Conservation (phyloP, 345 rosid genomes). For the Moringa oleifera region DNA sequence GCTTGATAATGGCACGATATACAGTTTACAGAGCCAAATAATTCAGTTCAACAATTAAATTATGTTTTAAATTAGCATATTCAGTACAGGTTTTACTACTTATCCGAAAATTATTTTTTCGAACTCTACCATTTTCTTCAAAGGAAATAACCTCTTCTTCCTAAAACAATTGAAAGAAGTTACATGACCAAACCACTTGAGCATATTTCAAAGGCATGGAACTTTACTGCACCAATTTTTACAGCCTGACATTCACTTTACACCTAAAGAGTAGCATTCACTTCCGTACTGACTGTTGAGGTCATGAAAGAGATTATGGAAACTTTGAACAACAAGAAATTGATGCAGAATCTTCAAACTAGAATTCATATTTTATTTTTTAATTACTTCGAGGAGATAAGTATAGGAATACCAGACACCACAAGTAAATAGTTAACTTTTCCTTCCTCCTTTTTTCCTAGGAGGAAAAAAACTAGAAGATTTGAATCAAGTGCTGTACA, state of each 20-base stretch:
- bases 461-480: background rate
- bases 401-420: background rate
- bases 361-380: too few relatives aligned
- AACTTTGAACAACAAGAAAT: background rate
- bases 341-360: too few relatives aligned
- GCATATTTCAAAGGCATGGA: background rate
- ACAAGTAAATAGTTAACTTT: too few relatives aligned
- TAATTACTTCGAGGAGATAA: too few relatives aligned
- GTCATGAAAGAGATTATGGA: background rate
- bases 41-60: background rate
- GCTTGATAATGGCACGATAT: too few relatives aligned
- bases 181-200: background rate
- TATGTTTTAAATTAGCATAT: too few relatives aligned
- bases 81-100: background rate
- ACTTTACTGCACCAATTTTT: background rate
- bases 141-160: background rate
- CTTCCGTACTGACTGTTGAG: background rate
- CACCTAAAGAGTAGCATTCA: background rate
- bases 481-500: background rate
- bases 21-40: too few relatives aligned
- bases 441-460: background rate
- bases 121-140: background rate
- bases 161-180: background rate
- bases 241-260: background rate
- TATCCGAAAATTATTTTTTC: background rate